Evolutionary conservation across 192 early-diverging fungal genomes (phyloP).

Genomic region (Backusella sp.): DNA sequence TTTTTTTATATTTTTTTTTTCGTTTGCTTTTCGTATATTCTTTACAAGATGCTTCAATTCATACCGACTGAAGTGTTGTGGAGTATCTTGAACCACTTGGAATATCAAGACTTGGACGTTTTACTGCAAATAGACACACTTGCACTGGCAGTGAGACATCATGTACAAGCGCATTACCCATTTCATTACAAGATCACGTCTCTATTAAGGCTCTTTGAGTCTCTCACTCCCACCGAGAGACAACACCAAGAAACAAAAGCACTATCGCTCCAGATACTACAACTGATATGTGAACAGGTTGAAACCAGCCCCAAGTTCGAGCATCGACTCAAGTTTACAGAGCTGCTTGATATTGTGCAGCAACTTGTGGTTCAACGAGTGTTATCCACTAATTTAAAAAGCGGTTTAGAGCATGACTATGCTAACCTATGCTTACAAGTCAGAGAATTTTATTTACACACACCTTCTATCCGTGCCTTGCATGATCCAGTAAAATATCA

Average conservation of each 20-base stretch:
- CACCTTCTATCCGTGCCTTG: slow-evolving; percentile 29
- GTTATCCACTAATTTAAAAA: slow-evolving; percentile 5
- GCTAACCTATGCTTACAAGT: slow-evolving; percentile 31
- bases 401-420: slow-evolving; percentile 23
- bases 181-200: slow-evolving; percentile 18
- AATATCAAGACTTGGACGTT: slow-evolving; percentile 24
- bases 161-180: slow-evolving; percentile 16
- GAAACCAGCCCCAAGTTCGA: slow-evolving; percentile 14
- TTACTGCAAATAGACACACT: slow-evolving; percentile 1
- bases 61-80: slow-evolving; percentile 28
- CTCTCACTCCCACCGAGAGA: slow-evolving; percentile 77
- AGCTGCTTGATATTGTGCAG: slow-evolving; percentile 30
- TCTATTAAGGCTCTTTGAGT: slow-evolving; percentile 79
- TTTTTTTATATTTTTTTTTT: slow-evolving; percentile 1
- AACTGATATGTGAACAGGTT: slow-evolving; percentile 22
- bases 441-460: slow-evolving; percentile 33
- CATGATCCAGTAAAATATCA: slow-evolving; percentile 33
- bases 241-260: slow-evolving; percentile 34
- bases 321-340: slow-evolving; percentile 23
- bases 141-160: background rate
- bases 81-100: slow-evolving; percentile 2
- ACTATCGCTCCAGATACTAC: slow-evolving; percentile 11
- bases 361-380: slow-evolving; percentile 21
- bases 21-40: background rate
- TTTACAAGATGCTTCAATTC: slow-evolving; percentile 13